Evolutionary conservation across 1,284 basidiomycete species (phyloP), one percentile per base, ranked within the genome.

Genomic region (Malassezia pachydermatis): DNA sequence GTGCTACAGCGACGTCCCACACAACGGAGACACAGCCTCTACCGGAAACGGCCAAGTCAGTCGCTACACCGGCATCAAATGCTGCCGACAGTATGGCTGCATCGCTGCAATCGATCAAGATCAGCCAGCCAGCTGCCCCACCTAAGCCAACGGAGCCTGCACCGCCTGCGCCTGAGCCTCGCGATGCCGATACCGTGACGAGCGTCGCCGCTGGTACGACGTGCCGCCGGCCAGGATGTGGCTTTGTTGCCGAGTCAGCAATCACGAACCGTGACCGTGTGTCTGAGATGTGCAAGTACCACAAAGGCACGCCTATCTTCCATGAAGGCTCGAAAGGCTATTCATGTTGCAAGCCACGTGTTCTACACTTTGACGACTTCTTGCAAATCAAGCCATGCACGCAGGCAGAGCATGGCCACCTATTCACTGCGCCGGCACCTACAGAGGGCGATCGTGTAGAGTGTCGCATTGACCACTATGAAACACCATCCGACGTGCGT

Each of bases 251-350:
- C 5, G 39, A 46, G 20, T 28, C 16, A 5, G 45, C 34, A n/a
- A 41, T 42, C 14, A 0, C 25, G 6, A 13, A 16, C 9, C 50
- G 50, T 17, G 55, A 63, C 14, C 48, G 55, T 19, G 28, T 41
- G 4, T 30, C 22, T 2, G 68, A 71, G 43, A 23, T 33, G 33
- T 71, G 68, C 55, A 54, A 41, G 9, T 62, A 62, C 43, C 68
- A 71, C 56, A 55, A 48, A 30, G 66, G 67, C 30, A 48, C 52
- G 7, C 58, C 68, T 23, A 66, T 71, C 57, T 71, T 71, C 51
- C 68, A 71, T 54, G 68, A 71, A 41, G 68, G 68, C n/a, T 61
- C 58, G 23, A 71, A 69, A 41, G 67, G 67, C 39, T 70, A 63
- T 54, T 54, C 64, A 2, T 71, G 68, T 49, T 71, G 68, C 56